These are phyloP conservation scores for Thuja plicata DNA, from an alignment of 83 land plant genomes.

Conservation along the genomic window DNA sequence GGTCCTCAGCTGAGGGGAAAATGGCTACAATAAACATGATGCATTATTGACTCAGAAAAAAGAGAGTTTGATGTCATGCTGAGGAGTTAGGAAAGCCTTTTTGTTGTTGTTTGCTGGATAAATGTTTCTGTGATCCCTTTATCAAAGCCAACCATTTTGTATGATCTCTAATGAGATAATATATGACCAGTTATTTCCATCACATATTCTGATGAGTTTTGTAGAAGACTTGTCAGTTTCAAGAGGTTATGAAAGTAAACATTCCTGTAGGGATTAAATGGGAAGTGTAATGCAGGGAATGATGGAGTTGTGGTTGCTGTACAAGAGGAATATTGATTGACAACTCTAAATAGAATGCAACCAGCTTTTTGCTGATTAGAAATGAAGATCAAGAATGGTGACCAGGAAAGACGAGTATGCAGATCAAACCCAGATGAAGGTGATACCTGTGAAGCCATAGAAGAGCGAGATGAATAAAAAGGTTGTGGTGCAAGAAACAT, in stretches of 20 bases:
- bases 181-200: neutral
- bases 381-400: neutral
- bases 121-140: neutral
- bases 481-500: neutral
- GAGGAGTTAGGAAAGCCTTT: neutral
- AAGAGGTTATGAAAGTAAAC: neutral
- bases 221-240: neutral
- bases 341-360: neutral
- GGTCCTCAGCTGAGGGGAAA: neutral
- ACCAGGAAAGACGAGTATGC: neutral
- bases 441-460: neutral
- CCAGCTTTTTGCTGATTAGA: neutral
- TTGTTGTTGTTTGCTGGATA: neutral
- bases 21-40: neutral
- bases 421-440: neutral
- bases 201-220: neutral
- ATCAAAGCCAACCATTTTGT: neutral
- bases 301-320: neutral
- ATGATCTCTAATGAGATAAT: neutral
- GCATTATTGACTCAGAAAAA: neutral
- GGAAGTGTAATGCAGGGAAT: neutral
- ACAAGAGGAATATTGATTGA: neutral
- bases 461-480: neutral
- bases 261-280: neutral
- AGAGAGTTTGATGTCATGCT: neutral